These are phyloP conservation scores for Fusarium sp. DNA, from an alignment of 2,329 filamentous ascomycete genomes.

Conservation along the genomic window DNA sequence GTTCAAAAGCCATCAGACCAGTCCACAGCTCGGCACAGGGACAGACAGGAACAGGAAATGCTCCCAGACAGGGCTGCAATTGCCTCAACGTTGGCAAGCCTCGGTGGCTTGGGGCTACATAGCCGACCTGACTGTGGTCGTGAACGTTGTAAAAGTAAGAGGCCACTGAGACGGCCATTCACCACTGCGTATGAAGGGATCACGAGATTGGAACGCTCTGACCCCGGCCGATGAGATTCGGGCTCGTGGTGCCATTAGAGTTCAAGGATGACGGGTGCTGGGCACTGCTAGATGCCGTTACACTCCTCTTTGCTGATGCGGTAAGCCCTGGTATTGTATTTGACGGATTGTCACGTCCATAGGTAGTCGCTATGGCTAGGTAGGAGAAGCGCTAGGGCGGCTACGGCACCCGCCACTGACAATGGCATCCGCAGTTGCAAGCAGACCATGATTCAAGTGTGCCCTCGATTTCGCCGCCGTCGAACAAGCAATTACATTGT, in stretches of 20 bases:
- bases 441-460: slow-evolving; percentile 38
- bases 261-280: slow-evolving; percentile 40
- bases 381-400: slow-evolving; percentile 45
- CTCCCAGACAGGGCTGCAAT: slow-evolving; percentile 25
- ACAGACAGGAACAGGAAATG: slow-evolving; percentile 25
- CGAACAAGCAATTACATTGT: slow-evolving; percentile 36
- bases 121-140: slow-evolving; percentile 21
- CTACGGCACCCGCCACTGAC: slow-evolving; percentile 46
- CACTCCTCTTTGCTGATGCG: slow-evolving; percentile 28
- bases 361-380: slow-evolving; percentile 40
- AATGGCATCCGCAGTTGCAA: slow-evolving; percentile 41
- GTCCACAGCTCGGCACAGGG: slow-evolving; percentile 18
- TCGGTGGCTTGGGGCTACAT: slow-evolving; percentile 34
- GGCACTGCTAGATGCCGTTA: slow-evolving; percentile 30
- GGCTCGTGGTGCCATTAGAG: slow-evolving; percentile 41
- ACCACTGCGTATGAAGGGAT: slow-evolving; percentile 36
- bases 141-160: slow-evolving; percentile 44
- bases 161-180: slow-evolving; percentile 35
- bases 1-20: neutral
- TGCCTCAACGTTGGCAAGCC: slow-evolving; percentile 34
- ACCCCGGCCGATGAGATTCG: slow-evolving; percentile 46
- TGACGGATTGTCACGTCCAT: slow-evolving; percentile 44
- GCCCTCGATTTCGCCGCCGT: slow-evolving; percentile 38
- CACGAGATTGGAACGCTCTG: slow-evolving; percentile 44
- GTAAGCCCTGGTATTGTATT: slow-evolving; percentile 36